Evolutionary conservation across 1,284 basidiomycete species (phyloP).

Genomic region (Cutaneotrichosporon dermatis): DNA sequence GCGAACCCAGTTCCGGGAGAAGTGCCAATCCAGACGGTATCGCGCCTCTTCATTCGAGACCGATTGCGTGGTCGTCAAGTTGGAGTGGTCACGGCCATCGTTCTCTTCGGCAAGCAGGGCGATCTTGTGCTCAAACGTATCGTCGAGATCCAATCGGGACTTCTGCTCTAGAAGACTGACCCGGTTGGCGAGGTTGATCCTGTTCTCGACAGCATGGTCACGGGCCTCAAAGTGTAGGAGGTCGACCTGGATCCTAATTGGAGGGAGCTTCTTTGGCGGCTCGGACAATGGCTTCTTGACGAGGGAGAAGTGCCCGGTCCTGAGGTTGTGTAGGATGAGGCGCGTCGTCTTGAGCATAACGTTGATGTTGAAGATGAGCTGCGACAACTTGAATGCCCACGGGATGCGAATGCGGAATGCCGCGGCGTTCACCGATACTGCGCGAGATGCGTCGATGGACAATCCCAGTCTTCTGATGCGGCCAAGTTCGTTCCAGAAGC

Average conservation of each 20-base stretch:
- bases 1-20: slow-evolving; percentile 74
- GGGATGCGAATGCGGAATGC: slow-evolving; percentile 73
- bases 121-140: slow-evolving; percentile 71
- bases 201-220: slow-evolving; percentile 82
- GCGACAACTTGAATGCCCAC: slow-evolving; percentile 67
- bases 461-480: slow-evolving; percentile 61
- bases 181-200: slow-evolving; percentile 71
- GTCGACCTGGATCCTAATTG: slow-evolving; percentile 60
- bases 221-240: slow-evolving; percentile 70
- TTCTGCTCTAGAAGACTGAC: slow-evolving; percentile 71
- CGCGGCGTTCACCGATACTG: slow-evolving; percentile 52
- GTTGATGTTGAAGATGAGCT: slow-evolving; percentile 64
- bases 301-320: slow-evolving; percentile 23
- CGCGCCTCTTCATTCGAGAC: slow-evolving; percentile 69
- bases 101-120: slow-evolving; percentile 53
- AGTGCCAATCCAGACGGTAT: slow-evolving; percentile 65
- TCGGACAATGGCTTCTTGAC: slow-evolving; percentile 60
- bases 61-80: slow-evolving; percentile 45
- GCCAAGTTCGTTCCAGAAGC: slow-evolving; percentile 74
- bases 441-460: slow-evolving; percentile 28
- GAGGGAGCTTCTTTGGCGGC: slow-evolving; percentile 65
- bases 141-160: slow-evolving; percentile 70
- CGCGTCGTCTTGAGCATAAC: slow-evolving; percentile 64
- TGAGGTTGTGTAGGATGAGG: slow-evolving; percentile 55
- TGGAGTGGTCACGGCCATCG: slow-evolving; percentile 7